phyloP scores from a whole-genome alignment of 208 protist genomes.

The Leishmania guyanensis region DNA sequence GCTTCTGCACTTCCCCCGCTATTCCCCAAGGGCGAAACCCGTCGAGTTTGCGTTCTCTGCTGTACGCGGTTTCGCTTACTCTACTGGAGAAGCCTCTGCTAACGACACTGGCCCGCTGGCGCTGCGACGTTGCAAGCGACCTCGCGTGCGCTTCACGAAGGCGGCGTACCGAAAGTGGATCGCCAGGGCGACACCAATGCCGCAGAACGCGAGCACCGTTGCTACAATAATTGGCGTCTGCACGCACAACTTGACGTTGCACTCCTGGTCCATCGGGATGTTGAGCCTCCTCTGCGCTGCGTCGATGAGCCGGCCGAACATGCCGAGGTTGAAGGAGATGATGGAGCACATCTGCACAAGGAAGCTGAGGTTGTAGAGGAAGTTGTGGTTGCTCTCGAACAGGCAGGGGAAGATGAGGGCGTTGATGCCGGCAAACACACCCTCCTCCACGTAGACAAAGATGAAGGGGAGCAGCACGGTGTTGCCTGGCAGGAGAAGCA shows the following conservation, averaged over 20 bases:
- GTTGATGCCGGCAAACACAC: constrained; percentile 54
- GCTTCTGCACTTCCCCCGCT: neutral
- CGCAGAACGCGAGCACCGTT: constrained; percentile 38
- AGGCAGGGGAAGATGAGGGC: constrained; percentile 65
- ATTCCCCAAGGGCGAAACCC: neutral
- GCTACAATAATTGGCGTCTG: constrained; percentile 48
- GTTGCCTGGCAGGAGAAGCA: constrained; percentile 53
- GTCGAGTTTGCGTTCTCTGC: neutral
- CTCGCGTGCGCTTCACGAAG: constrained; percentile 41
- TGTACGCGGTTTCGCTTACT: neutral
- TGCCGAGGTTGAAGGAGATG: constrained; percentile 65
- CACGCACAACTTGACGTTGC: constrained; percentile 49
- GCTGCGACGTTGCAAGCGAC: neutral
- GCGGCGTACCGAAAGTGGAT: constrained; percentile 63
- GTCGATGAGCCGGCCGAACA: constrained; percentile 61
- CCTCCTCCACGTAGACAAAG: constrained; percentile 68
- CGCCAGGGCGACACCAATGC: constrained; percentile 34
- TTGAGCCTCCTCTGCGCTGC: constrained; percentile 30
- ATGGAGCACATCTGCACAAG: constrained; percentile 49
- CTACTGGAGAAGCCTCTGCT: neutral
- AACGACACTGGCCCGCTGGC: neutral
- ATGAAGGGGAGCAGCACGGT: constrained; percentile 61
- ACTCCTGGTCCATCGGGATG: constrained; percentile 36
- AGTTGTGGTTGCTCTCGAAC: constrained; percentile 51
- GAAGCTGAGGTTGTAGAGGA: constrained; percentile 71